Base-by-base conservation (phyloP, 2,329 filamentous ascomycete genomes). In the Aschersonia sp. region DNA sequence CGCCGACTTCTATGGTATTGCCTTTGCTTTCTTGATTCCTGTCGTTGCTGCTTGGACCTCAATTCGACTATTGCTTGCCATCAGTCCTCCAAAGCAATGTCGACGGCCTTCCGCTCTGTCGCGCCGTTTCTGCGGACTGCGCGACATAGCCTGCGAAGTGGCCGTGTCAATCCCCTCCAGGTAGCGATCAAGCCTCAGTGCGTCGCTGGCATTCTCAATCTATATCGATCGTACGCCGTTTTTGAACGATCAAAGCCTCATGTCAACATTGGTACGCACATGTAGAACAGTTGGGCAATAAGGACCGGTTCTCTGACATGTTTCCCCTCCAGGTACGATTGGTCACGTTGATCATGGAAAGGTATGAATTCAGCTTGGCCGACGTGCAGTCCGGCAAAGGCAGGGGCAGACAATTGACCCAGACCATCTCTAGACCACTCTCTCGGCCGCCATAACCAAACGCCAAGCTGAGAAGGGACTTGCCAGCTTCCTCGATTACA, bases 271-370 rank as follows among this genome's bases (percentile, higher is more conserved):
- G 92, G 92, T 86, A 75, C 57, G 74, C n/a, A 7, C 10, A 20
- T 6, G 30, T 20, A 44, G 28, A 44, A 7, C 2, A 44, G 9
- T 6, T 42, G 6, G 40, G 10, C n/a, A 6, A n/a, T n/a, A 5
- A 42, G 9, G 9, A 7, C 10, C 6, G n/a, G 9, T 42, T n/a
- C 47, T 51, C 35, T 48, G 40, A 38, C 1, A 0, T 32, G 40
- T 28, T 42, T 9, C 40, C 10, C 20, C 20, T 20, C 20, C 40
- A 89, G 85, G 85, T 67, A 98, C 92, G 59, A 98, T 98, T 72
- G 92, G 92, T 60, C 92, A 98, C 76, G 92, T 98, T 71, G 92
- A 98, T 80, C 91, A 98, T 74, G 91, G 91, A 75, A 98, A 98
- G 85, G 89, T 94, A 72, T 55, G 45, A 43, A 10, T 4, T n/a